Evolutionary conservation across 768 basidiomycete genomes (phyloP).

Genomic region (Thelephora aurantiotincta): DNA sequence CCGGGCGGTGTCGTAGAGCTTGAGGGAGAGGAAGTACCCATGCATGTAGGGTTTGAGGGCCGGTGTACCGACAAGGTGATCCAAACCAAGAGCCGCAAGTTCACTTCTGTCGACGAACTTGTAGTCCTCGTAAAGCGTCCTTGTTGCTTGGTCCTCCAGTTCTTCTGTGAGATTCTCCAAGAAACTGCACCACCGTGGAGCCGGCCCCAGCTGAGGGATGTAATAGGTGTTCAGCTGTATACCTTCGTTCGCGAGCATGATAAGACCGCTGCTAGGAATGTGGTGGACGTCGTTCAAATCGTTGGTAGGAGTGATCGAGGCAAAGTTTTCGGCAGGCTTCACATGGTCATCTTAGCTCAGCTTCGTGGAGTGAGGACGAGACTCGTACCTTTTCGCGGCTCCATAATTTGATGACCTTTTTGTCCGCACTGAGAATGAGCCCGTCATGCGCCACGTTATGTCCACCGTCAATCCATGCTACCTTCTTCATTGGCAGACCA

Average conservation of each 20-base stretch:
- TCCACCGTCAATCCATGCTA: constrained; percentile 85
- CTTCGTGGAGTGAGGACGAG: background rate
- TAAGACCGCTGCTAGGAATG: constrained; percentile 73
- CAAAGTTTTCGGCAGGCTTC: constrained; percentile 76
- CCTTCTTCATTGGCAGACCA: constrained; percentile 73
- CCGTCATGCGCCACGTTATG: constrained; percentile 75
- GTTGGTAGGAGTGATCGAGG: constrained; percentile 80
- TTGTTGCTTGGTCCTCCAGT: constrained; percentile 79
- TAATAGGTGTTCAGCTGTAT: constrained; percentile 92
- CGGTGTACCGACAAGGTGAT: constrained; percentile 88
- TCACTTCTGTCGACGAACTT: constrained; percentile 90
- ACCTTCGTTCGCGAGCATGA: constrained; percentile 93
- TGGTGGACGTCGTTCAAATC: constrained; percentile 90
- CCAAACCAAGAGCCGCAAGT: constrained; percentile 76
- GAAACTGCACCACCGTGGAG: constrained; percentile 95
- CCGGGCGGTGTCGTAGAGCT: constrained; percentile 90
- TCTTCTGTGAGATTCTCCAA: constrained; percentile 98
- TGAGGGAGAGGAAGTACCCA: constrained; percentile 94
- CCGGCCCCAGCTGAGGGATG: constrained; percentile 91
- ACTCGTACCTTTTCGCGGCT: constrained; percentile 62
- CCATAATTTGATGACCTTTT: constrained; percentile 97
- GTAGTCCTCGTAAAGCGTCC: constrained; percentile 86
- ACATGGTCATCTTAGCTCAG: background rate
- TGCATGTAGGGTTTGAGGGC: constrained; percentile 99
- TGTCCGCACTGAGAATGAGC: constrained; percentile 84